Evolutionary conservation across 2,329 filamentous ascomycete genomes (phyloP).

Genomic region (Aspergillus brunneoviolaceus): DNA sequence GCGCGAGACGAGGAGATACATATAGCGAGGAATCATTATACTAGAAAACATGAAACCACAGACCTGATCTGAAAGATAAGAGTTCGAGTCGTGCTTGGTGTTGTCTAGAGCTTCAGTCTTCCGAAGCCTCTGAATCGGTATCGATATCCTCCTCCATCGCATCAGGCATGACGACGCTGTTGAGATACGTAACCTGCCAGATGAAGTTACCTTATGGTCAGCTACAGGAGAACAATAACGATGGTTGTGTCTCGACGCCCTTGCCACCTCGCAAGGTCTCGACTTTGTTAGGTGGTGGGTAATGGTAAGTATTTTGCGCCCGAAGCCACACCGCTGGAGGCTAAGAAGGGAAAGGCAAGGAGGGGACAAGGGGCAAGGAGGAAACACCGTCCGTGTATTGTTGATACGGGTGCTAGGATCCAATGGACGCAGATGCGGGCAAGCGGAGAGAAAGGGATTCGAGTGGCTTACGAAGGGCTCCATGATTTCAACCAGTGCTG

Average conservation of each 20-base stretch:
- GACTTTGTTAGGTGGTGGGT: slow-evolving; percentile 16
- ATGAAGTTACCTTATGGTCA: slow-evolving; percentile 27
- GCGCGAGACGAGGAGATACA: not conserved
- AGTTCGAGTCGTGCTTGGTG: not conserved
- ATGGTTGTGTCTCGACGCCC: slow-evolving; percentile 1
- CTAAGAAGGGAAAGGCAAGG: slow-evolving; percentile 19
- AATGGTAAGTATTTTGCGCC: slow-evolving; percentile 11
- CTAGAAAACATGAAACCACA: slow-evolving; percentile 9
- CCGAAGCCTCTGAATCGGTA: slow-evolving; percentile 31
- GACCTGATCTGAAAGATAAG: slow-evolving; percentile 8
- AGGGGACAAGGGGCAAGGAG: slow-evolving; percentile 15
- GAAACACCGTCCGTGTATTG: slow-evolving; percentile 11
- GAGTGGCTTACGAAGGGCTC: slow-evolving; percentile 77
- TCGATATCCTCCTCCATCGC: slow-evolving; percentile 47
- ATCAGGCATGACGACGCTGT: slow-evolving; percentile 73
- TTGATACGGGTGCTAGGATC: slow-evolving; percentile 22
- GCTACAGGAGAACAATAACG: slow-evolving; percentile 13
- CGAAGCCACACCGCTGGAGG: slow-evolving; percentile 22
- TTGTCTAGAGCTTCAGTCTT: slow-evolving; percentile 3
- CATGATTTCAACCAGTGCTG: slow-evolving; percentile 65
- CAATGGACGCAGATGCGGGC: slow-evolving; percentile 27
- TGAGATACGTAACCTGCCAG: slow-evolving; percentile 66
- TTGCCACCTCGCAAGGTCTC: slow-evolving; percentile 11
- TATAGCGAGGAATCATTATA: not conserved
- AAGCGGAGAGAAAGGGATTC: slow-evolving; percentile 20